Evolutionary conservation across 2,329 filamentous ascomycete genomes (phyloP).

Genomic region (Sporothrix sp.): DNA sequence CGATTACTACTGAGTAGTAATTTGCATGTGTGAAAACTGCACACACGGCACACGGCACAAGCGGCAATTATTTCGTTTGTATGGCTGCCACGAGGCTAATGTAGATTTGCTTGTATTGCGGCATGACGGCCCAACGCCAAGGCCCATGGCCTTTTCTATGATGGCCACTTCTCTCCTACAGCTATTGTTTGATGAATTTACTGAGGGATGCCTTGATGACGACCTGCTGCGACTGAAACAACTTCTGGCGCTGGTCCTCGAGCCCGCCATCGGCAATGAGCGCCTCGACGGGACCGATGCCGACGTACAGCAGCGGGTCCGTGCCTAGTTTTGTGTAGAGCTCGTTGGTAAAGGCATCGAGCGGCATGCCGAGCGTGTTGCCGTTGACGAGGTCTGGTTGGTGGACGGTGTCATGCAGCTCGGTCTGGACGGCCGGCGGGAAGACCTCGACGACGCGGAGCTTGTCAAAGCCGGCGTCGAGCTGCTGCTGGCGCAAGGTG

Average conservation of each 20-base stretch:
- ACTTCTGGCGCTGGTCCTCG: slow-evolving; percentile 21
- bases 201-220: slow-evolving; percentile 16
- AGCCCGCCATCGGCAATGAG: slow-evolving; percentile 21
- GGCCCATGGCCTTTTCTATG: too few species aligned
- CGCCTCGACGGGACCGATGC: slow-evolving; percentile 24
- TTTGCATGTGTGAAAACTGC: too few species aligned
- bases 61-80: too few species aligned
- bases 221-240: slow-evolving; percentile 21
- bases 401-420: slow-evolving; percentile 32
- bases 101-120: too few species aligned
- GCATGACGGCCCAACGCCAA: too few species aligned
- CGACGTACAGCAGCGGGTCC: slow-evolving; percentile 30
- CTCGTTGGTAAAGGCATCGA: slow-evolving; percentile 32
- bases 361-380: slow-evolving; percentile 37
- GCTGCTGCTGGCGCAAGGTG: slow-evolving; percentile 36
- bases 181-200: slow-evolving; percentile 18
- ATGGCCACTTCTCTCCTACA: not conserved
- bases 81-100: too few species aligned
- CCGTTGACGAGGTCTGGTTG: slow-evolving; percentile 34
- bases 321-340: slow-evolving; percentile 28
- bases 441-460: slow-evolving; percentile 34
- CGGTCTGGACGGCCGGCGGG: slow-evolving; percentile 32
- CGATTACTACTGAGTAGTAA: too few species aligned
- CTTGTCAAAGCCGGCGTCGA: slow-evolving; percentile 24
- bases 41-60: too few species aligned